Percentiles rank a stretch among this genome's conserved stretches.
Evolutionary conservation across 2,329 filamentous ascomycete genomes (phyloP).

Genomic region (Fusarium heterosporum): DNA sequence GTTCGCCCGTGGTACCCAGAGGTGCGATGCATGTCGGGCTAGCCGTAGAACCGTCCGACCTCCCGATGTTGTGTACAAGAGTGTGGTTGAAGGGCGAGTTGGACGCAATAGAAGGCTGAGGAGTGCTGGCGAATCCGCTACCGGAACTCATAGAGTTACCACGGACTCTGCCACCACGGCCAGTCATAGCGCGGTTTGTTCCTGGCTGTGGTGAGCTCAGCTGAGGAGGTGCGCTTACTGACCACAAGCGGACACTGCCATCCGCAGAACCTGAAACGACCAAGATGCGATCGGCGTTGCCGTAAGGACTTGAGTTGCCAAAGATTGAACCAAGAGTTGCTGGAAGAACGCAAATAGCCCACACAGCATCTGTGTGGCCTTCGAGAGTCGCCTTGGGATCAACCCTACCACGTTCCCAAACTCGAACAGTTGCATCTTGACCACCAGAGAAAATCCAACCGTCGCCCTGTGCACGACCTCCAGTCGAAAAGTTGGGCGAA

Average conservation of each 20-base stretch:
- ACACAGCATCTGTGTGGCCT: conserved; percentile 94
- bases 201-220: conserved; percentile 82
- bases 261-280: conserved; percentile 94
- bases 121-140: conserved; percentile 89
- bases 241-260: conserved; percentile 92
- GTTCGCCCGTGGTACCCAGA: conserved; percentile 82
- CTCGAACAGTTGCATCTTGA: conserved; percentile 90
- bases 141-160: conserved; percentile 96
- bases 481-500: conserved; percentile 88
- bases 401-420: conserved; percentile 95
- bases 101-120: conserved; percentile 88
- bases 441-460: conserved; percentile 99
- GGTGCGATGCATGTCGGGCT: conserved; percentile 95
- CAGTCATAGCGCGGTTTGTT: conserved; percentile 65
- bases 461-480: conserved; percentile 87
- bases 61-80: conserved; percentile 85
- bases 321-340: conserved; percentile 84
- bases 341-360: conserved; percentile 93
- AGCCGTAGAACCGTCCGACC: conserved; percentile 71
- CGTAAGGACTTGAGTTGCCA: conserved; percentile 78
- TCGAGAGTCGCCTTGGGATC: conserved; percentile 96
- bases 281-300: conserved; percentile 85
- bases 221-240: conserved; percentile 90
- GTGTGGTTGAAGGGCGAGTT: conserved; percentile 89
- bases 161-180: conserved; percentile 77